Evolutionary conservation across 331 rosid genomes (phyloP).

Genomic region (Pyracantha coccinea): DNA sequence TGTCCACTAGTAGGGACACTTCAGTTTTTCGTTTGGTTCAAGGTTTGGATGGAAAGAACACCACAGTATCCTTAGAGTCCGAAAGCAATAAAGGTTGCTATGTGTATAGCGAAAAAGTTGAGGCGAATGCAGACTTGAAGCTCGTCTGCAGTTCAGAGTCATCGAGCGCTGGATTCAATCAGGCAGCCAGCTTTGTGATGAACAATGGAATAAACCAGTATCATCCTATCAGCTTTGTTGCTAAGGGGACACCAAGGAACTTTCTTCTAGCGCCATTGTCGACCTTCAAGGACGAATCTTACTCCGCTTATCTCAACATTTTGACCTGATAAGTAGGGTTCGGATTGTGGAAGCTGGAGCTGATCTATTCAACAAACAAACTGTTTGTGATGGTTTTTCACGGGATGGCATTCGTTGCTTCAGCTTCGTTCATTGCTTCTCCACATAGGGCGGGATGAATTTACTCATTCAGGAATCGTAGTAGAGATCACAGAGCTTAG

Average conservation of each 20-base stretch:
- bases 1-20: constrained; percentile 14
- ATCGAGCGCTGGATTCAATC: constrained; percentile 12
- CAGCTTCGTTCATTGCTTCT: background rate
- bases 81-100: constrained; percentile 47
- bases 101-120: constrained; percentile 24
- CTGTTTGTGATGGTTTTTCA: background rate
- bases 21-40: constrained; percentile 35
- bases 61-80: constrained; percentile 47
- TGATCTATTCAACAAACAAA: background rate
- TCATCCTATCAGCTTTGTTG: constrained; percentile 68
- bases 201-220: constrained; percentile 41
- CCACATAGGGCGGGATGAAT: background rate
- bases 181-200: constrained; percentile 51
- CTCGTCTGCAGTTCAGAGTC: constrained; percentile 40
- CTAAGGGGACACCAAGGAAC: constrained; percentile 43
- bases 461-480: background rate
- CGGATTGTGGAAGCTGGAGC: background rate
- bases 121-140: constrained; percentile 24
- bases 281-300: constrained; percentile 50
- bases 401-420: background rate
- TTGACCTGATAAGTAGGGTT: constrained; percentile 8
- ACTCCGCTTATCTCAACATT: constrained; percentile 64
- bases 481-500: background rate
- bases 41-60: constrained; percentile 54
- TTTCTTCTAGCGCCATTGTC: constrained; percentile 59